Evolutionary conservation across 73 alveolate species (phyloP), one percentile per base, ranked within the genome.

Genomic region (Halteria grandinella): DNA sequence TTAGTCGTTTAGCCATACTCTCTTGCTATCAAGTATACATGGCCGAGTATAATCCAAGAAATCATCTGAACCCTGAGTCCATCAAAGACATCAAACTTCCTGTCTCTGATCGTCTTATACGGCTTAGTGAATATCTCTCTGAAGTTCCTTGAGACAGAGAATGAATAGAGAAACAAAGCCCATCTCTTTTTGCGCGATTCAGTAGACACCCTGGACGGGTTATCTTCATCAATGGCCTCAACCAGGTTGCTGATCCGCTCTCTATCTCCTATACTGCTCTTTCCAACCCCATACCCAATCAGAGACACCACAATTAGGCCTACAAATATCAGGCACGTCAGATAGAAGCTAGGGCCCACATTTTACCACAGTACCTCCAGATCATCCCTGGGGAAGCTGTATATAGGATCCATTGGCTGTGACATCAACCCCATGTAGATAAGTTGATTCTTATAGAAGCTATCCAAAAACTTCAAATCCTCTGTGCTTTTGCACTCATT

Each of bases 41-140:
- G 63, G 23, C 80, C 80, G 23, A 66, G 66, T 55, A 66, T 66
- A 6, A 66, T 66, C 80, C 80, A 66, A 11, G 47, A 32, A 52
- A 66, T 41, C n/a, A 36, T 66, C 2, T 45, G 6, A 31, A 66
- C 39, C 36, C 32, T 66, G 2, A 66, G 17, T 7, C 80, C 80
- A 66, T 66, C 47, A 27, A 66, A 66, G 4, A 66, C 66, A 17
- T 41, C 80, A 31, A 66, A 66, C 29, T 66, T 66, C 53, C 45
- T 66, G 53, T 66, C 80, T 25, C 47, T 66, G 7, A 66, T 45
- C 4, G 63, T 36, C 21, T 37, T n/a, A 27, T 66, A 66, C 11
- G 63, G 69, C 43, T 44, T 41, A 27, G 32, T 45, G 54, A 66
- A 41, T n/a, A 66, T 66, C 80, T 44, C 66, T 1, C 47, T 17